phyloP scores from a whole-genome alignment of 2,329 filamentous ascomycete genomes.

The Colletotrichum abscissum region DNA sequence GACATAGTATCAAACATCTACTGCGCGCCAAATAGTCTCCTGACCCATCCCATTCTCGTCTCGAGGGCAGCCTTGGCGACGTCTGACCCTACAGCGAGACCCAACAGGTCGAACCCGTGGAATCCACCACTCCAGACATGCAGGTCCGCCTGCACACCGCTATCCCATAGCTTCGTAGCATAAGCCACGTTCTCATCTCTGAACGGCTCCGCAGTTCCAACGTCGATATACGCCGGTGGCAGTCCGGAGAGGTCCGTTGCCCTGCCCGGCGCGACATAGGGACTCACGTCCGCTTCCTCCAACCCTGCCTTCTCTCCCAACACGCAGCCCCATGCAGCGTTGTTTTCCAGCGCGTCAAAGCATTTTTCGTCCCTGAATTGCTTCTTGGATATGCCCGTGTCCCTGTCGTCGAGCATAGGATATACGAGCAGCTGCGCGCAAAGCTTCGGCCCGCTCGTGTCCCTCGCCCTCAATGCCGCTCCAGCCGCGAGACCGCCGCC shows the following conservation, averaged over 20 bases:
- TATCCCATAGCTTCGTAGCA: slow-evolving; percentile 50
- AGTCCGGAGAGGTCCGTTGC: slow-evolving; percentile 49
- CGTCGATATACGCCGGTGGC: slow-evolving; percentile 56
- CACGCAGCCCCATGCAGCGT: slow-evolving; percentile 53
- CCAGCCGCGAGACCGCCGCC: slow-evolving; percentile 55
- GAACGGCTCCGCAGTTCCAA: slow-evolving; percentile 49
- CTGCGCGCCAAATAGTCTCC: not conserved
- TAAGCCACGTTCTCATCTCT: slow-evolving; percentile 47
- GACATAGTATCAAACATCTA: not conserved
- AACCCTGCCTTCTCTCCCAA: slow-evolving; percentile 48
- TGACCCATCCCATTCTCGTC: slow-evolving; percentile 29
- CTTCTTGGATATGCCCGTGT: slow-evolving; percentile 41
- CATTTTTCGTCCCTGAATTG: slow-evolving; percentile 41
- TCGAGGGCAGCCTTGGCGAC: slow-evolving; percentile 24
- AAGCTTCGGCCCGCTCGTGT: slow-evolving; percentile 45
- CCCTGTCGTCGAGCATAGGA: slow-evolving; percentile 59
- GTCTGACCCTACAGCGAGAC: slow-evolving; percentile 14
- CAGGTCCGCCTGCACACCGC: slow-evolving; percentile 54
- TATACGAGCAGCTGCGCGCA: slow-evolving; percentile 55
- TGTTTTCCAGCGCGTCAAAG: slow-evolving; percentile 47
- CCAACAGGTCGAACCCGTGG: slow-evolving; percentile 50
- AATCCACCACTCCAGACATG: slow-evolving; percentile 56
- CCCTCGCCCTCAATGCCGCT: slow-evolving; percentile 50
- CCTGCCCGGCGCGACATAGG: slow-evolving; percentile 50
- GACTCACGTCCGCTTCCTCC: slow-evolving; percentile 43